Conservation (phyloP, 352 stramenopile species). For the Pythium folliculosum region DNA sequence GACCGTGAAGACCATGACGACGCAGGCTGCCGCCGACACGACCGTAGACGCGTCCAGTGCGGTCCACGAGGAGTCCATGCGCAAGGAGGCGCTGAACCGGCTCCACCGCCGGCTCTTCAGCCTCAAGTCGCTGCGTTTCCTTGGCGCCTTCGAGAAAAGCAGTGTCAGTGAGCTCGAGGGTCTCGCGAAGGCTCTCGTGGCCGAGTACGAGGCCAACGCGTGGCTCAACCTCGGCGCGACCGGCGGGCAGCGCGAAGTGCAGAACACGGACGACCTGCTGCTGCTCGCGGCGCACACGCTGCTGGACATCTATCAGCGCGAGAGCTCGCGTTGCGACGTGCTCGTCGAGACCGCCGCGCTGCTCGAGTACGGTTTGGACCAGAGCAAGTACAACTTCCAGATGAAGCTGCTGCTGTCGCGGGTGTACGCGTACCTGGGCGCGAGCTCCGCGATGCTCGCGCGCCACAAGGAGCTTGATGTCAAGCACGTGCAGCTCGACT, state of each 20-base stretch:
- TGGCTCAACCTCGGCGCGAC: constrained; percentile 75
- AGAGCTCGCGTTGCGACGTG: constrained; percentile 30
- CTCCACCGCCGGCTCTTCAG: constrained; percentile 62
- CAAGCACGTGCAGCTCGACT: constrained; percentile 88
- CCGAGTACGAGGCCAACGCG: constrained; percentile 66
- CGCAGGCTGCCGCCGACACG: constrained; percentile 12
- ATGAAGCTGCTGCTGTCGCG: constrained; percentile 87
- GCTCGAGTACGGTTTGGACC: constrained; percentile 73
- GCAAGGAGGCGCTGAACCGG: constrained; percentile 47
- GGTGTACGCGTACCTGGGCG: constrained; percentile 77
- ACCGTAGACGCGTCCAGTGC: constrained; percentile 6
- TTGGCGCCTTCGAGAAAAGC: constrained; percentile 46
- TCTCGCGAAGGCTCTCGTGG: constrained; percentile 50
- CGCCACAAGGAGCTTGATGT: constrained; percentile 79
- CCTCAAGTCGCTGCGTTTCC: constrained; percentile 73
- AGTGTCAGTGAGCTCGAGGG: constrained; percentile 36
- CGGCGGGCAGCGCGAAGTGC: constrained; percentile 80
- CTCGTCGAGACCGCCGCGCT: constrained; percentile 58
- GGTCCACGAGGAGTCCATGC: constrained; percentile 27
- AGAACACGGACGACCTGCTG: constrained; percentile 82
- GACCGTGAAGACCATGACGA: constrained; percentile 36
- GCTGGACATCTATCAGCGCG: constrained; percentile 67
- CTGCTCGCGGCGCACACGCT: constrained; percentile 72
- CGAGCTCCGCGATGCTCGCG: constrained; percentile 57
- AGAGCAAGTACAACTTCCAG: constrained; percentile 89